Percentiles rank a stretch among this genome's conserved stretches.
Conservation (phyloP, 495 filamentous ascomycete species). For the Hypoxylon fuscum region DNA sequence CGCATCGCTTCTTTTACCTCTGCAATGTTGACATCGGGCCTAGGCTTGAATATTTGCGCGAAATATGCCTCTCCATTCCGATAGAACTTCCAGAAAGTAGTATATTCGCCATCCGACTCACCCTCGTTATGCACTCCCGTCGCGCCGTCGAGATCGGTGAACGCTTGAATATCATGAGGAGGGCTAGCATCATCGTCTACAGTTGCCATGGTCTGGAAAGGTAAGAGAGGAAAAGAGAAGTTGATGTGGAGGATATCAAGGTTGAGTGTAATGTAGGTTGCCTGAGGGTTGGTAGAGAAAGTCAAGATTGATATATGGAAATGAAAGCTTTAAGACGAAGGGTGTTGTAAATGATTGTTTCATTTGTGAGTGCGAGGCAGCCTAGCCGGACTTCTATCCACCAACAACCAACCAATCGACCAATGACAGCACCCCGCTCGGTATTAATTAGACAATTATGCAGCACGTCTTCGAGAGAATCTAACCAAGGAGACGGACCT, state of each 20-base stretch:
- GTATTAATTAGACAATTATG: background rate
- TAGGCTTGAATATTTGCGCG: slow-evolving; percentile 8
- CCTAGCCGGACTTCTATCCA: background rate
- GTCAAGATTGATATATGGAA: background rate
- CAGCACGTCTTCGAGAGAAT: background rate
- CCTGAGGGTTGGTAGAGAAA: background rate
- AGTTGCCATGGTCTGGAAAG: slow-evolving; percentile 1
- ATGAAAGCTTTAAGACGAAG: background rate
- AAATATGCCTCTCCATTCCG: slow-evolving; percentile 8
- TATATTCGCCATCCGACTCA: slow-evolving; percentile 1
- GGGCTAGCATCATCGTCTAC: background rate
- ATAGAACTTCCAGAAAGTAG: slow-evolving; percentile 14
- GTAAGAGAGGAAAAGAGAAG: slow-evolving; percentile 1
- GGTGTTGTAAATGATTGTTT: background rate
- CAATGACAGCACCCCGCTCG: background rate
- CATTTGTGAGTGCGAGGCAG: background rate
- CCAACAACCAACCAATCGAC: background rate
- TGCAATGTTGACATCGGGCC: slow-evolving; percentile 3
- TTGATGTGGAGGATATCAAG: background rate
- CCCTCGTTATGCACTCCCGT: background rate
- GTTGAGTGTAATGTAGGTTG: background rate
- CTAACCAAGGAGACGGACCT: no score
- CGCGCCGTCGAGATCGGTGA: background rate
- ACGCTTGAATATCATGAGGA: slow-evolving; percentile 1
- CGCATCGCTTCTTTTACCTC: slow-evolving; percentile 7